These are phyloP conservation scores for Coemansia erecta DNA, from an alignment of 192 early-diverging fungal genomes.

Conservation along the genomic window DNA sequence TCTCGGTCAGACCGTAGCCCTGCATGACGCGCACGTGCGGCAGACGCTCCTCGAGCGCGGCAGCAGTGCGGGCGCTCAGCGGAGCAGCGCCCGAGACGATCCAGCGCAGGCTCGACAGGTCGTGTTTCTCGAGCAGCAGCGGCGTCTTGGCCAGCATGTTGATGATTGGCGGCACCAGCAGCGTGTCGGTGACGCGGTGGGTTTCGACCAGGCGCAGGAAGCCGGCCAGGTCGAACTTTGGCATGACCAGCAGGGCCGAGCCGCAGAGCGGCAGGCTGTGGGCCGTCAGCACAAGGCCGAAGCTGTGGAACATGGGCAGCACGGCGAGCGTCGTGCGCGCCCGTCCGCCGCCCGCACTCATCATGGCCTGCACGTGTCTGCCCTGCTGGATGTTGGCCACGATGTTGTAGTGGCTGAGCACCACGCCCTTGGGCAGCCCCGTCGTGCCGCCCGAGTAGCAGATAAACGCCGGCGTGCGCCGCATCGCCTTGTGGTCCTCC, in stretches of 20 bases:
- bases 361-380: neutral
- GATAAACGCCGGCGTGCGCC: constrained; percentile 42
- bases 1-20: constrained; percentile 66
- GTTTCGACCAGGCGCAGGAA: constrained; percentile 62
- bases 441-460: constrained; percentile 73
- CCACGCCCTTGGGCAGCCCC: constrained; percentile 63
- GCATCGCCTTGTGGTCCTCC: neutral
- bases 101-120: constrained; percentile 60
- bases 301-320: constrained; percentile 69
- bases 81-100: constrained; percentile 78
- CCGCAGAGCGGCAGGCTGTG: constrained; percentile 19
- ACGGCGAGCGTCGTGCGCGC: constrained; percentile 18
- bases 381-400: constrained; percentile 58
- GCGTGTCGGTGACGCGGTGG: constrained; percentile 58
- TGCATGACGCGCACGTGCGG: constrained; percentile 43
- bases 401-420: constrained; percentile 64
- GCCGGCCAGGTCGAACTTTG: constrained; percentile 61
- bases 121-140: constrained; percentile 50
- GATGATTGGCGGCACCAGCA: constrained; percentile 62
- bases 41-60: constrained; percentile 32
- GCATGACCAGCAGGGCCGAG: constrained; percentile 57
- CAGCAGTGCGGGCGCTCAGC: constrained; percentile 46
- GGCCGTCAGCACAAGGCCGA: constrained; percentile 25
- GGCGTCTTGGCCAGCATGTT: constrained; percentile 69
- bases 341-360: neutral